These are phyloP conservation scores for Priceomyces castillae DNA, from an alignment of 805 yeast species.

Conservation along the genomic window DNA sequence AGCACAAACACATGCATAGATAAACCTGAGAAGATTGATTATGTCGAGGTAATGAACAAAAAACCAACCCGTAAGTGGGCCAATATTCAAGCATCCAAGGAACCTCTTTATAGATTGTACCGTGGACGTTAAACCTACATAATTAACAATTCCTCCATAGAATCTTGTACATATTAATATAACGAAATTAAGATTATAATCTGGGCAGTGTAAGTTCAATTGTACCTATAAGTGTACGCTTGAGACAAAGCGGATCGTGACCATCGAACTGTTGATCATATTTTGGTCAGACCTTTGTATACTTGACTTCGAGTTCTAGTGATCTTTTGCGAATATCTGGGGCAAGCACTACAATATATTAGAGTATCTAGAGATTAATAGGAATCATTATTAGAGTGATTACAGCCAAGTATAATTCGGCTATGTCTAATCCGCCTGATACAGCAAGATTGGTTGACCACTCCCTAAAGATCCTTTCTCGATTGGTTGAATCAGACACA, in stretches of 20 bases:
- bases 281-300: too few relatives aligned
- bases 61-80: slow-evolving; percentile 66
- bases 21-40: slow-evolving; percentile 48
- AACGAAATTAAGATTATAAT: too few relatives aligned
- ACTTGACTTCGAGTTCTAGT: too few relatives aligned
- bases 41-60: slow-evolving; percentile 49
- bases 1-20: slow-evolving; percentile 59
- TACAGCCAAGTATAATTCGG: background rate
- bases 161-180: background rate
- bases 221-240: too few relatives aligned
- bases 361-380: too few relatives aligned
- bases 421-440: slow-evolving; percentile 25
- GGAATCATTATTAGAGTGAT: background rate
- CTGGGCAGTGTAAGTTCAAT: too few relatives aligned
- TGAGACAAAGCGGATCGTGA: too few relatives aligned
- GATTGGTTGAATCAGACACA: slow-evolving; percentile 39
- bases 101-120: slow-evolving; percentile 53
- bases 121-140: slow-evolving; percentile 50
- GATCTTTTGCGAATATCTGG: too few relatives aligned
- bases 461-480: slow-evolving; percentile 29
- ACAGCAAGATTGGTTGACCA: slow-evolving; percentile 25
- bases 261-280: too few relatives aligned
- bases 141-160: background rate
- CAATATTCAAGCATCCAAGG: slow-evolving; percentile 50
- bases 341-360: too few relatives aligned